Evolutionary conservation across 176 grass and related monocot species (phyloP).

Genomic region (Echinochloa phyllopogon): DNA sequence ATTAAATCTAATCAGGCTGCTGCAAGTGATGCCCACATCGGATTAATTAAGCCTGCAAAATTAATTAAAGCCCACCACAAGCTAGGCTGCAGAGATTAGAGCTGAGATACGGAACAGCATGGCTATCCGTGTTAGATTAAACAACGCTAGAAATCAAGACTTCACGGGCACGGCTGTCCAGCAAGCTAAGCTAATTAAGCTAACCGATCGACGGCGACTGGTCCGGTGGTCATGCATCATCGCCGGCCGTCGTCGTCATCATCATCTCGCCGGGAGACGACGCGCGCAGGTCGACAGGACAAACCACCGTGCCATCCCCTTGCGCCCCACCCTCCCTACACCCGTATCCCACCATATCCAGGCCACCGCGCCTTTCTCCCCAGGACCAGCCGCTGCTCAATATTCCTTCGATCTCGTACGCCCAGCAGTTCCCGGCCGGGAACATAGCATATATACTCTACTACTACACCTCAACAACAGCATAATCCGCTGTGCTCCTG

Average conservation of each 20-base stretch:
- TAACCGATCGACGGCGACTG: not conserved
- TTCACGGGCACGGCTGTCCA: slow-evolving; percentile 41
- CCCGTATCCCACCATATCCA: slow-evolving; percentile 68
- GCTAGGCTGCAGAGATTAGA: not conserved
- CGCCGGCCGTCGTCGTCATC: slow-evolving; percentile 38
- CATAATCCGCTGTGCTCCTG: not conserved
- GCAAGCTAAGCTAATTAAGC: slow-evolving; percentile 22
- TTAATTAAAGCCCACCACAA: not conserved
- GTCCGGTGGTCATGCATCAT: slow-evolving; percentile 44
- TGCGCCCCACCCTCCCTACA: slow-evolving; percentile 66
- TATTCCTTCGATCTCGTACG: slow-evolving; percentile 28
- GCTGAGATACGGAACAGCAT: not conserved
- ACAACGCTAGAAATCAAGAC: slow-evolving; percentile 31
- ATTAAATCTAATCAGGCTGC: too few relatives aligned
- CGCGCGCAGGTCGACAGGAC: slow-evolving; percentile 33
- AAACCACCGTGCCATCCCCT: slow-evolving; percentile 53
- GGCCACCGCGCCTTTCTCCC: not conserved
- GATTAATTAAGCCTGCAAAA: not conserved
- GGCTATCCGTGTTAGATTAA: slow-evolving; percentile 46
- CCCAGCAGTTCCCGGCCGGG: slow-evolving; percentile 27
- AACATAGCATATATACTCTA: not conserved
- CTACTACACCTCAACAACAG: not conserved
- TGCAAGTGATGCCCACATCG: not conserved
- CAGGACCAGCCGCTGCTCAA: slow-evolving; percentile 40
- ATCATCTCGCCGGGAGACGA: not conserved